Base-by-base conservation (phyloP, 2,329 filamentous ascomycete species). In the Colletotrichum sp. region DNA sequence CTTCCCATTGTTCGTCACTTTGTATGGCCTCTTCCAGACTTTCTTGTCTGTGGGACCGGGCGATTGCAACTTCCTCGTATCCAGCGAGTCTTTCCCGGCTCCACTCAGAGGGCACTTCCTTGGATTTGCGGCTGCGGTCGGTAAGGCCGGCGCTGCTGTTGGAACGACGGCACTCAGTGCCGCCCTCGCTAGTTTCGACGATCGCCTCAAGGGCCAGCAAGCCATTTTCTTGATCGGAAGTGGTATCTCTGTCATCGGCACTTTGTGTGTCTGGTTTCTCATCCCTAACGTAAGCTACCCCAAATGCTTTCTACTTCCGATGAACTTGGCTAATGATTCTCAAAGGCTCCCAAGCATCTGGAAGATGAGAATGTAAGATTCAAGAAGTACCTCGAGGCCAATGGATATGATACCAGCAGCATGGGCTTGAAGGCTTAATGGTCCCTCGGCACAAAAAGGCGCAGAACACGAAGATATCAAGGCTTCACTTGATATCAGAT, bases 21-120 rank as follows among this genome's bases (percentile, higher is more conserved):
- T 89, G 43, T 89, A 89, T 72, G 88, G 87, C 1, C 80, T 89
- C 4, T 86, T 89, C 80, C 86, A 87, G 77, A 84, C 80, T 27
- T 86, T 81, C 27, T 85, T 85, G 18, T 87, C 88, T 29, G 79
- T 88, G n/a, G 85, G 86, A 0, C 86, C 85, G 0, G 86, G 86
- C 0, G 84, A 86, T 64, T 87, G 84, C 76, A 84, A 88, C 5
- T 87, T 87, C 3, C 79, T 89, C 1, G 80, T 89, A 5, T 87
- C 84, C 2, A 87, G 85, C 6, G 88, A 90, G 76, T 83, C 85
- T 2, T 89, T 87, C 72, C 84, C 87, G 0, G 89, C 87, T 0
- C 85, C 86, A 1, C 84, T 89, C 0, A 81, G 87, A 12, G 88
- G 88, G 1, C 87, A 85, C 15, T 87, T 87, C 68, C 87, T 88